A percentile compares a stretch with the other conserved stretches of the same genome.
Conservation (phyloP, 768 basidiomycete genomes). For the Hygrocybe coccinea region DNA sequence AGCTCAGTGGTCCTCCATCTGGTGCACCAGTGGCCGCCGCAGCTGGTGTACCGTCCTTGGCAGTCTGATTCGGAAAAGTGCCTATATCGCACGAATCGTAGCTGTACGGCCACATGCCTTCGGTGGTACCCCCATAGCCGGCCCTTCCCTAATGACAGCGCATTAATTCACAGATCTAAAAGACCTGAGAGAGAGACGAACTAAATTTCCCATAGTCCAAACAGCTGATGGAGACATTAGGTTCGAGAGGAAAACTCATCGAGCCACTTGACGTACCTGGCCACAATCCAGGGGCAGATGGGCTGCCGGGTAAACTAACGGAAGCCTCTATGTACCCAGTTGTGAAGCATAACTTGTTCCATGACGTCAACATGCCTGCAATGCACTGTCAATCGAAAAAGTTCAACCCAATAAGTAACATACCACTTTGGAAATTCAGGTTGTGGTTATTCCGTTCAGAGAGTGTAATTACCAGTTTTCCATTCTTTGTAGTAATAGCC, state of each 20-base stretch:
- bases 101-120: constrained; percentile 83
- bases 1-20: constrained; percentile 58
- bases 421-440: constrained; percentile 79
- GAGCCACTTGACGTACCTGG: constrained; percentile 50
- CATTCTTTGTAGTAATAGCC: constrained; percentile 69
- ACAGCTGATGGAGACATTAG: constrained; percentile 34
- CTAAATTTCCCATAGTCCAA: constrained; percentile 77
- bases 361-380: constrained; percentile 68
- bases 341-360: constrained; percentile 96
- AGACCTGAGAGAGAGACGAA: constrained; percentile 24
- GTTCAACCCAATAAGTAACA: constrained; percentile 32
- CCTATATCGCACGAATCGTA: constrained; percentile 84
- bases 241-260: background rate
- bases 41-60: constrained; percentile 51
- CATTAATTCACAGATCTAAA: background rate
- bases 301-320: constrained; percentile 67
- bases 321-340: constrained; percentile 85
- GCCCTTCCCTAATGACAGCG: constrained; percentile 55
- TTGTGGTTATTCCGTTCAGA: constrained; percentile 64
- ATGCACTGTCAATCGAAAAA: constrained; percentile 7
- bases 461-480: constrained; percentile 79
- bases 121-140: constrained; percentile 85
- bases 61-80: constrained; percentile 78
- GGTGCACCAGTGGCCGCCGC: constrained; percentile 50
- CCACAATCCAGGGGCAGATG: constrained; percentile 70